Evolutionary conservation across 2,329 filamentous ascomycete genomes (phyloP), one percentile per base, ranked within the genome.

Genomic region (Hymenoscyphus albidus): DNA sequence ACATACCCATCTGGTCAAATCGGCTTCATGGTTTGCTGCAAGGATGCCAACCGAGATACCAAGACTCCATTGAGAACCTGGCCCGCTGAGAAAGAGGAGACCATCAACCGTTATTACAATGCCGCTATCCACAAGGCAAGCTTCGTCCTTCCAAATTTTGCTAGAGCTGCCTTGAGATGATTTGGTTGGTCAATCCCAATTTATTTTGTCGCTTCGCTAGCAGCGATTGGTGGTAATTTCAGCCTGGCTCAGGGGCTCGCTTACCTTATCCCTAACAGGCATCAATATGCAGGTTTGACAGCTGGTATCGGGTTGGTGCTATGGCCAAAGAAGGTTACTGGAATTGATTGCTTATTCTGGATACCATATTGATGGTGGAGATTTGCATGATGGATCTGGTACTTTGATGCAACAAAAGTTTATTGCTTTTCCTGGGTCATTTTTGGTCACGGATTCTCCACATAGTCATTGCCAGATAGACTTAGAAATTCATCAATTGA

Each of bases 1-100:
- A 99, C 95, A 77, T 99, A 99, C 85, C 95, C 95, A 71, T 96
- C 92, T 64, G 95, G 95, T 77, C 95, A 99, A 84, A 99, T 99
- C 76, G 95, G 95, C 77, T 99, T 99, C 89, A 97, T 99, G 93
- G 92, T 99, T 77, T 98, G 95, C 88, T 91, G 85, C 89, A 98
- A 99, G 88, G 94, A 98, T 77, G 82, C 88, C 77, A 87, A 80
- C 76, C 87, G 88, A 78, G 86, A 99, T 80, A 85, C 98, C 77
- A 92, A 86, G 79, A 91, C 88, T 80, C 95, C 95, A 62, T 76
- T 97, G 68, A 90, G 95, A 76, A 83, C 80, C 74, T 96, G 93
- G 89, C 83, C 87, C 69, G 77, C 84, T 70, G 93, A 96, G 80
- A 93, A 98, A 81, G 95, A 99, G 86, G 88, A 92, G 76, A 89